phyloP scores from a whole-genome alignment of 352 stramenopile species.

The Globisporangium iwayamae region DNA sequence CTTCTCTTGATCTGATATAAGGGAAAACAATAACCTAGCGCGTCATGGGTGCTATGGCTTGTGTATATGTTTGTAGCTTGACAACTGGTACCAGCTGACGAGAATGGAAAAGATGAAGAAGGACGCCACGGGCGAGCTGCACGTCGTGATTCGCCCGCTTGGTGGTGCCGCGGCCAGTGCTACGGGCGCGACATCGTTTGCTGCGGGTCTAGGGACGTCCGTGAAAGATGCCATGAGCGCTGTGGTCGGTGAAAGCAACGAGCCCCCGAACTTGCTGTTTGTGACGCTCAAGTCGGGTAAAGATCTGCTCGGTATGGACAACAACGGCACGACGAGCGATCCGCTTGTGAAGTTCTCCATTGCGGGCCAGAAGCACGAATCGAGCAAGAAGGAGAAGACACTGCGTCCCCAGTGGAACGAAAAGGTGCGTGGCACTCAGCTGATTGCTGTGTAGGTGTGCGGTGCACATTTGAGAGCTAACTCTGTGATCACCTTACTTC shows the following conservation, averaged over 20 bases:
- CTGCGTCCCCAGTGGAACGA: conserved; percentile 77
- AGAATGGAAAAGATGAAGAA: conserved; percentile 71
- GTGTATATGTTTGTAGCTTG: conserved; percentile 24
- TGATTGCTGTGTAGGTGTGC: background rate
- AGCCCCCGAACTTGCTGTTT: conserved; percentile 62
- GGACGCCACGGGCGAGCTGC: conserved; percentile 56
- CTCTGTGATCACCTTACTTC: background rate
- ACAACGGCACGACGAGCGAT: conserved; percentile 78
- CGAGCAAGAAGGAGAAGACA: conserved; percentile 69
- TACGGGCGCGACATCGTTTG: background rate
- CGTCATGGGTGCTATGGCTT: background rate
- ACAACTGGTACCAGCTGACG: conserved; percentile 72
- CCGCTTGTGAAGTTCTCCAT: conserved; percentile 80
- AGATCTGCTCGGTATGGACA: conserved; percentile 83
- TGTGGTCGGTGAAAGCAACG: conserved; percentile 10
- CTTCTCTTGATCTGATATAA: background rate
- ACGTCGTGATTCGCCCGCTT: conserved; percentile 41
- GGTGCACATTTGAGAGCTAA: background rate
- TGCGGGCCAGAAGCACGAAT: conserved; percentile 80
- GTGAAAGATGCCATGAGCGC: conserved; percentile 17
- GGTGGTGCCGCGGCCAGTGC: background rate
- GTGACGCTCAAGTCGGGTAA: conserved; percentile 74
- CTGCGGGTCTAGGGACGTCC: conserved; percentile 6
- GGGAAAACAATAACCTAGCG: background rate
- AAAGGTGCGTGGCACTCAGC: conserved; percentile 23